Conservation (phyloP, 2,329 filamentous ascomycete species). For the Stemphylium vesicarium region DNA sequence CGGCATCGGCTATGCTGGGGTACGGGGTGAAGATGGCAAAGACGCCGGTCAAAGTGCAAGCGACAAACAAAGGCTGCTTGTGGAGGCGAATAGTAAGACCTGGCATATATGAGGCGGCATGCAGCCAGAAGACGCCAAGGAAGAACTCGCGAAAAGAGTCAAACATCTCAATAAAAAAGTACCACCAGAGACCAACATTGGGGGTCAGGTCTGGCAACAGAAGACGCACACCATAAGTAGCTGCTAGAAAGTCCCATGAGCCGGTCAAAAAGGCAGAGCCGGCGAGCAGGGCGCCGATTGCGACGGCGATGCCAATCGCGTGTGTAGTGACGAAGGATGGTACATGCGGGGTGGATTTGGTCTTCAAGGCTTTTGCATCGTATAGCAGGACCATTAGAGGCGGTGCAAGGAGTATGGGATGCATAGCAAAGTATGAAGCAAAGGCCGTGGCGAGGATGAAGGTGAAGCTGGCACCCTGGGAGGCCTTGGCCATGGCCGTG, state of each 20-base stretch:
- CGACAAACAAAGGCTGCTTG: conserved; percentile 82
- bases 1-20: conserved; percentile 88
- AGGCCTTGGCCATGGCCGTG: conserved; percentile 80
- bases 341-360: conserved; percentile 35
- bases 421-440: conserved; percentile 90
- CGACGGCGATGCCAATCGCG: conserved; percentile 59
- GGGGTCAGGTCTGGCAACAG: conserved; percentile 91
- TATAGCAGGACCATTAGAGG: conserved; percentile 82
- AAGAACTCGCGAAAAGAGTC: conserved; percentile 98
- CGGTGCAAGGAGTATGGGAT: conserved; percentile 84
- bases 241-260: conserved; percentile 85
- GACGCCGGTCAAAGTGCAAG: conserved; percentile 84
- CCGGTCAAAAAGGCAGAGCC: conserved; percentile 76
- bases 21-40: conserved; percentile 98
- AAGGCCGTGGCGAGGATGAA: conserved; percentile 85
- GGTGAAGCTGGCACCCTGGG: conserved; percentile 71
- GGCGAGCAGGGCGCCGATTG: conserved; percentile 62
- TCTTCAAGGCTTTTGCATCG: conserved; percentile 40
- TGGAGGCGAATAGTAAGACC: conserved; percentile 83
- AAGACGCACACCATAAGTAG: conserved; percentile 92
- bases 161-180: conserved; percentile 99
- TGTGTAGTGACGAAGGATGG: conserved; percentile 63
- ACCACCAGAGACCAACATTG: conserved; percentile 98
- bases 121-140: conserved; percentile 96
- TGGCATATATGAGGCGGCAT: conserved; percentile 87